Conservation (phyloP, 495 filamentous ascomycete genomes). For the Bombardia bombarda region DNA sequence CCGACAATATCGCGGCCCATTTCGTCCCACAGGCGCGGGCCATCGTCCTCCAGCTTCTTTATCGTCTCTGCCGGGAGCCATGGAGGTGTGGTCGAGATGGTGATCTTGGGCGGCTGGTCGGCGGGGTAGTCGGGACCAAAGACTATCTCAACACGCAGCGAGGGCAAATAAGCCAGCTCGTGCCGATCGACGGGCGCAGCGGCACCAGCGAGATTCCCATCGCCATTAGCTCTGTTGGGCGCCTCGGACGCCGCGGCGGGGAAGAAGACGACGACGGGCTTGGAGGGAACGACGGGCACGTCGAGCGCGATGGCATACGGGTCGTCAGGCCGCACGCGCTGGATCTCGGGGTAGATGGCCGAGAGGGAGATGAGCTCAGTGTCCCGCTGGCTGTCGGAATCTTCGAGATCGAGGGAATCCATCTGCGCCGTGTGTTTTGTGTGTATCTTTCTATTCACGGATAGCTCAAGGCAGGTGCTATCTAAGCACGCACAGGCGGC, state of each 20-base stretch:
- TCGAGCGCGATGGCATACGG: conserved; percentile 62
- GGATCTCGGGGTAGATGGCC: conserved; percentile 85
- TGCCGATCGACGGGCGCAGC: conserved; percentile 44
- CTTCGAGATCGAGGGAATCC: conserved; percentile 12
- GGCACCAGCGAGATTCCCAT: background rate
- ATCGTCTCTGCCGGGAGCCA: conserved; percentile 62
- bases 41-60: conserved; percentile 53
- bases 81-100: conserved; percentile 53
- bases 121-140: conserved; percentile 73
- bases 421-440: no score
- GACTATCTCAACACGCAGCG: conserved; percentile 57
- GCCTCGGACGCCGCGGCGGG: conserved; percentile 29
- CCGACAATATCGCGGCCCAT: conserved; percentile 68
- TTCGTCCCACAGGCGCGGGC: conserved; percentile 69
- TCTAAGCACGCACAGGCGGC: no score
- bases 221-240: conserved; percentile 4
- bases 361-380: conserved; percentile 75
- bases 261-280: conserved; percentile 64
- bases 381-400: conserved; percentile 58
- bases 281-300: conserved; percentile 60
- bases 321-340: conserved; percentile 44
- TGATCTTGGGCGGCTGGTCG: conserved; percentile 53
- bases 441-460: no score
- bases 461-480: no score
- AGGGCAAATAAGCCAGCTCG: conserved; percentile 65